phyloP scores from a whole-genome alignment of 2,329 filamentous ascomycete species.

The Huntiella bhutanensis region DNA sequence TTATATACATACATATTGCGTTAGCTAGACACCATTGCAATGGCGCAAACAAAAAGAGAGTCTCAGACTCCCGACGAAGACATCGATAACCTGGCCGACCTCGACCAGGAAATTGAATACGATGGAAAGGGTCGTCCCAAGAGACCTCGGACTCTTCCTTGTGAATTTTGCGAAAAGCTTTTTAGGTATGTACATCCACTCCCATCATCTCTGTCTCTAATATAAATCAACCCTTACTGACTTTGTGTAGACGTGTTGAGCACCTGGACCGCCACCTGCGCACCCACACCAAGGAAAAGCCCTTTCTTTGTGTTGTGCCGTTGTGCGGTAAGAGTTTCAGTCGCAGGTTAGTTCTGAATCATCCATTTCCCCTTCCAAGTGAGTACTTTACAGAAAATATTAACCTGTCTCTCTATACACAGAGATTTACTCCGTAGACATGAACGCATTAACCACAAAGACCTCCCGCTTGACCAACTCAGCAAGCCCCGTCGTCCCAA shows the following conservation, averaged over 20 bases:
- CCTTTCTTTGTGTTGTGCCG: slow-evolving; percentile 39
- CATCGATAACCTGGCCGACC: too few relatives aligned
- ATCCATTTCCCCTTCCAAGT: background rate
- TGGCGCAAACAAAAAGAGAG: too few relatives aligned
- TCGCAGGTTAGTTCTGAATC: slow-evolving; percentile 29
- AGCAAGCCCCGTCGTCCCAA: slow-evolving; percentile 20
- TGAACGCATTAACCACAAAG: slow-evolving; percentile 44
- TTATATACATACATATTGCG: too few relatives aligned
- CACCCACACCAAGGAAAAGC: slow-evolving; percentile 47
- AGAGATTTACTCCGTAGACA: slow-evolving; percentile 44
- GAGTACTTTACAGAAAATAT: background rate
- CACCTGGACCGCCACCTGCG: slow-evolving; percentile 45
- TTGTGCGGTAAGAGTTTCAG: slow-evolving; percentile 44
- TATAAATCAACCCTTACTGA: background rate
- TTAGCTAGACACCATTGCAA: too few relatives aligned
- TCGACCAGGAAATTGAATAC: background rate
- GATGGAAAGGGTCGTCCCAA: slow-evolving; percentile 32
- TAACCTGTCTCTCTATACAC: slow-evolving; percentile 8
- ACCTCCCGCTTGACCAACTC: slow-evolving; percentile 17
- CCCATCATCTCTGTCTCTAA: slow-evolving; percentile 6
- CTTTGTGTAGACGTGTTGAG: slow-evolving; percentile 34
- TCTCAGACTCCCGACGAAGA: too few relatives aligned
- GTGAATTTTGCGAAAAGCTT: slow-evolving; percentile 43
- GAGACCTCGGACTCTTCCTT: slow-evolving; percentile 42
- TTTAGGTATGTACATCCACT: slow-evolving; percentile 32